Conservation (phyloP, 202 grass and related monocot genomes). For the Cymbopogon flexuosus region DNA sequence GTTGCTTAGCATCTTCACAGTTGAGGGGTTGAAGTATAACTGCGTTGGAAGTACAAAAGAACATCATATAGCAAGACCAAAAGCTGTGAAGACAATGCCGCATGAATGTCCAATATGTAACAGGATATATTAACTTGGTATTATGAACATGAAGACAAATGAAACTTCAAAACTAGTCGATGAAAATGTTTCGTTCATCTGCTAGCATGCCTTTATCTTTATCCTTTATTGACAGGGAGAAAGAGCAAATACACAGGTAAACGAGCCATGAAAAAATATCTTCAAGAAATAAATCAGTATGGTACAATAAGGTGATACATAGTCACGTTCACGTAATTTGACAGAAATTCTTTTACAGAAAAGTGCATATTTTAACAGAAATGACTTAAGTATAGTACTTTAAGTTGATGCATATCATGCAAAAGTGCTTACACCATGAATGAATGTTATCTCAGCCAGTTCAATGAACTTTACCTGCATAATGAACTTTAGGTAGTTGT, state of each 20-base stretch:
- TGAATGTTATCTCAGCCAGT: conserved; percentile 4
- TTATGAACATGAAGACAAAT: too few relatives aligned
- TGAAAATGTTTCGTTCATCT: not conserved
- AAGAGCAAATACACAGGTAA: not conserved
- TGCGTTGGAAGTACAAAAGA: conserved; percentile 38
- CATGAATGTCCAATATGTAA: not conserved
- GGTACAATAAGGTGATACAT: not conserved
- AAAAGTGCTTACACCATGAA: not conserved
- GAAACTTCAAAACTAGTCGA: not conserved
- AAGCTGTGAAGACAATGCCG: not conserved
- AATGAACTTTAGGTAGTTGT: conserved; percentile 98
- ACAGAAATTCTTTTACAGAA: not conserved
- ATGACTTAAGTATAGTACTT: not conserved
- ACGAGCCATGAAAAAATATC: not conserved
- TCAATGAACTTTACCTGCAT: conserved; percentile 80
- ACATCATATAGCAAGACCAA: conserved; percentile 16
- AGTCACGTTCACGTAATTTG: not conserved
- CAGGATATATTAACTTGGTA: not conserved
- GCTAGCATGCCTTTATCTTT: not conserved
- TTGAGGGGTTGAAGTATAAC: conserved; percentile 93
- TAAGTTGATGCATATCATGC: not conserved
- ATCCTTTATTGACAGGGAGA: not conserved
- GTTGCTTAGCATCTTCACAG: conserved; percentile 96
- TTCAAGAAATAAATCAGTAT: not conserved
- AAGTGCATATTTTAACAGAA: not conserved